phyloP scores from a whole-genome alignment of 2,329 filamentous ascomycete species.

The Ceratocystis lukuohia region DNA sequence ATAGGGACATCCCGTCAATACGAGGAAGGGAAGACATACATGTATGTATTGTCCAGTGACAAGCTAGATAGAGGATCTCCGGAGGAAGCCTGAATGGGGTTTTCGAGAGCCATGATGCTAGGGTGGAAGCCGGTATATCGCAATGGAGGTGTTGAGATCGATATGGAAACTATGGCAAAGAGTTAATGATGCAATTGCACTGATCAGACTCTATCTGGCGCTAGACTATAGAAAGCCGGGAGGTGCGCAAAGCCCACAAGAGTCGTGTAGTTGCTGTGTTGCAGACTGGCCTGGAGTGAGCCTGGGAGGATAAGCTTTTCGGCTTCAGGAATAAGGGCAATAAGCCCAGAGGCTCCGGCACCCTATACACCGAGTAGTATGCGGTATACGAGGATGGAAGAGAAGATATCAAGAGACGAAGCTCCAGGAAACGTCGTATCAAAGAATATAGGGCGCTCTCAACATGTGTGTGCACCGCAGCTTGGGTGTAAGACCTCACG shows the following conservation, averaged over 20 bases:
- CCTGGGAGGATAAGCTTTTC: too few relatives aligned
- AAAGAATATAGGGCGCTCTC: too few relatives aligned
- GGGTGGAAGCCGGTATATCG: neutral
- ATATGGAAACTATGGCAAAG: neutral
- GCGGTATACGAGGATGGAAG: neutral
- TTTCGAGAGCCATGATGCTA: neutral
- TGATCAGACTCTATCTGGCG: neutral
- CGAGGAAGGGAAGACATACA: neutral
- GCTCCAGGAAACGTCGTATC: too few relatives aligned
- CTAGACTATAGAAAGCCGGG: neutral
- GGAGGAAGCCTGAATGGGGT: neutral
- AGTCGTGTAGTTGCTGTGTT: neutral
- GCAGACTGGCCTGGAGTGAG: neutral
- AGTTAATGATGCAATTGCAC: neutral
- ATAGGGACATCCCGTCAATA: neutral
- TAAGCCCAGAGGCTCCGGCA: neutral
- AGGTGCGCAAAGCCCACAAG: neutral
- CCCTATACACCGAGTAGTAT: neutral
- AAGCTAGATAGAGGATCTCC: neutral
- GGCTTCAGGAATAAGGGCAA: neutral
- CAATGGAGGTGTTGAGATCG: too few relatives aligned
- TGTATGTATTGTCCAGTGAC: neutral
- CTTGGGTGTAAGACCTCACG: too few relatives aligned
- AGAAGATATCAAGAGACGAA: neutral
- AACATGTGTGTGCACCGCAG: too few relatives aligned